A percentile compares a stretch with the other conserved stretches of the same genome.
These are phyloP conservation scores for Cystoderma amianthinum DNA, from an alignment of 768 basidiomycete genomes.

Conservation along the genomic window DNA sequence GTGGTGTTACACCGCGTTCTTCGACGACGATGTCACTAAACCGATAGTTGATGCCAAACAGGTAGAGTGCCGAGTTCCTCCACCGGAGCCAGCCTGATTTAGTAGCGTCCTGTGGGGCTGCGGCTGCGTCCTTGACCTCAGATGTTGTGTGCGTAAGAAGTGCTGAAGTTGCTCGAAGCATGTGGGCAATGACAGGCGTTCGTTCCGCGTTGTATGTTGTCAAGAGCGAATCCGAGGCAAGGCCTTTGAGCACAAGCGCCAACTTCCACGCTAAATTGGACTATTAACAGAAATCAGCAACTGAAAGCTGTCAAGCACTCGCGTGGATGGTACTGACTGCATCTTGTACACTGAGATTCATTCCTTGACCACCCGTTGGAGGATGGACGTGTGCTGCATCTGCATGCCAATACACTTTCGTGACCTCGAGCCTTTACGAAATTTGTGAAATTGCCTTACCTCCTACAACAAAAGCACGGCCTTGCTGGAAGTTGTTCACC, in stretches of 20 bases:
- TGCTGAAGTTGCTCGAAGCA: conserved; percentile 22
- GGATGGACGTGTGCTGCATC: conserved; percentile 27
- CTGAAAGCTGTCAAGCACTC: too few relatives aligned
- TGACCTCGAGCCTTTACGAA: background rate
- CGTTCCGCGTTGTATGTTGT: conserved; percentile 22
- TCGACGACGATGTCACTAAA: conserved; percentile 42
- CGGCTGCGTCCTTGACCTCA: background rate
- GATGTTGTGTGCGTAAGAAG: conserved; percentile 13
- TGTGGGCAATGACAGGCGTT: conserved; percentile 25
- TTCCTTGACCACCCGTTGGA: conserved; percentile 23
- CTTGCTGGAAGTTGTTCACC: conserved; percentile 9
- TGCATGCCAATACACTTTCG: conserved; percentile 1
- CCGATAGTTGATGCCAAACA: conserved; percentile 48
- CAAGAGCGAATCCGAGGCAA: conserved; percentile 15
- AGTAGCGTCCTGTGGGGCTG: conserved; percentile 14
- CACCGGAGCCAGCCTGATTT: too few relatives aligned
- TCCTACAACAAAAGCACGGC: conserved; percentile 12
- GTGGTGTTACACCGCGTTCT: conserved; percentile 18
- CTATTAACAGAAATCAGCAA: too few relatives aligned
- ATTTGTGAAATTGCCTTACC: conserved; percentile 8
- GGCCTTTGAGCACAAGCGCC: conserved; percentile 16
- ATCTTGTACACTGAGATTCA: conserved; percentile 24
- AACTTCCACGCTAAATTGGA: conserved; percentile 28
- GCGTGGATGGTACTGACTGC: too few relatives aligned
- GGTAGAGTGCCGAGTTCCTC: background rate